phyloP scores from a whole-genome alignment of 2,329 filamentous ascomycete species.

The Scedosporium apiospermum region DNA sequence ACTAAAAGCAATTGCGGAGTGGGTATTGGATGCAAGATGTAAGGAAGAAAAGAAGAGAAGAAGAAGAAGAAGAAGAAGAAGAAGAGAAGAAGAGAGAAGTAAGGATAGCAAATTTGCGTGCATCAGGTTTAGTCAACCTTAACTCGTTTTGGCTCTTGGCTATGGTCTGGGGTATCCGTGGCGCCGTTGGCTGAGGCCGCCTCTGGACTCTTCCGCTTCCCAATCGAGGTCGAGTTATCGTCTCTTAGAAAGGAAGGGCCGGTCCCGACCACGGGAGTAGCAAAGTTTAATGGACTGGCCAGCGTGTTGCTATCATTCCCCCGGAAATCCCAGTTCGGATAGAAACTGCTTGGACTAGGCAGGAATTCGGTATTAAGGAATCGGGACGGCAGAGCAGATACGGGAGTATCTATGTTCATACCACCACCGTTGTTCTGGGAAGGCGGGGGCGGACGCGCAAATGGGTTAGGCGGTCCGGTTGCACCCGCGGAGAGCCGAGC shows the following conservation, averaged over 20 bases:
- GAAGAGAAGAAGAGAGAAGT: not conserved
- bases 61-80: constrained; percentile 4
- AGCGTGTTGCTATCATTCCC: constrained; percentile 71
- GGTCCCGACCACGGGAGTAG: constrained; percentile 61
- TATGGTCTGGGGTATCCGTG: constrained; percentile 29
- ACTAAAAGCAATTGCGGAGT: not conserved
- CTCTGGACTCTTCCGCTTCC: constrained; percentile 49
- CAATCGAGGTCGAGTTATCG: constrained; percentile 22
- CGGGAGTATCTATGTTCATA: constrained; percentile 55
- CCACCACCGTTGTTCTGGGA: constrained; percentile 41
- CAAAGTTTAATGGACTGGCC: constrained; percentile 86
- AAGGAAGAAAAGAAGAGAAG: not conserved
- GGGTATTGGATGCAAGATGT: not conserved
- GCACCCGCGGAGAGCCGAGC: constrained; percentile 84
- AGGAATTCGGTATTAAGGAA: constrained; percentile 84
- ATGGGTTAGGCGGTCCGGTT: constrained; percentile 87
- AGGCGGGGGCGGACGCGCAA: constrained; percentile 69
- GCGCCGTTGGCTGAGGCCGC: constrained; percentile 23
- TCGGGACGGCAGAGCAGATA: constrained; percentile 85
- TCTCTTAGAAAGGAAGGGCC: constrained; percentile 56
- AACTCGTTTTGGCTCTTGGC: constrained; percentile 41
- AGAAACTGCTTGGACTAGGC: constrained; percentile 87
- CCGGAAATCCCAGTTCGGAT: constrained; percentile 72
- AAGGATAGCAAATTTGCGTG: not conserved
- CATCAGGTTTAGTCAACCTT: constrained; percentile 33